phyloP scores from a whole-genome alignment of 306 rosid genomes.

The Begonia masoniana region DNA sequence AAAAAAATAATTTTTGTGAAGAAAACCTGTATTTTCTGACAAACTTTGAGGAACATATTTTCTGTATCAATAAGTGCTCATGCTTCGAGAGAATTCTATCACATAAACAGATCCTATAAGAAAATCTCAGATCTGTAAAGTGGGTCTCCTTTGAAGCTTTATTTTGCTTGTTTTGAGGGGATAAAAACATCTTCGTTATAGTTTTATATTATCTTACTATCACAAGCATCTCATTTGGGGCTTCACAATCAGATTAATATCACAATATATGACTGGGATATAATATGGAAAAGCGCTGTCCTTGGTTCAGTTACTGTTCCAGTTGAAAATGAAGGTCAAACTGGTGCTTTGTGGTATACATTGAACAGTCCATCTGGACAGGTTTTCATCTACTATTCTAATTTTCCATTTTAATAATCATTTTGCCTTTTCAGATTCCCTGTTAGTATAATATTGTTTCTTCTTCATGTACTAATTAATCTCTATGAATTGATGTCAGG shows the following conservation, averaged over 20 bases:
- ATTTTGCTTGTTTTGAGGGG: too few relatives aligned
- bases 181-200: neutral
- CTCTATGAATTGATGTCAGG: constrained; percentile 40
- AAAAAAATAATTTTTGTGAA: too few relatives aligned
- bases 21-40: too few relatives aligned
- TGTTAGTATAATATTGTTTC: constrained; percentile 3
- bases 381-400: constrained; percentile 25
- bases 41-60: too few relatives aligned
- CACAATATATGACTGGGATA: constrained; percentile 98
- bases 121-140: too few relatives aligned
- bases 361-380: constrained; percentile 89
- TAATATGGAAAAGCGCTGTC: constrained; percentile 92
- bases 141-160: too few relatives aligned
- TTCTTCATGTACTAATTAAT: constrained; percentile 15
- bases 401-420: neutral
- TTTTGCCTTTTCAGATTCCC: constrained; percentile 8
- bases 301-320: constrained; percentile 93
- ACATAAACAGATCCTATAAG: too few relatives aligned
- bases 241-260: constrained; percentile 64
- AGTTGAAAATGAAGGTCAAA: constrained; percentile 81
- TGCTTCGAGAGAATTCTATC: too few relatives aligned
- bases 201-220: constrained; percentile 9
- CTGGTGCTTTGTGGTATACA: constrained; percentile 81
- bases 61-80: too few relatives aligned
- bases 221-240: constrained; percentile 35